These are phyloP conservation scores for Thelephora aurantiotincta DNA, from an alignment of 768 basidiomycete genomes.

Conservation along the genomic window DNA sequence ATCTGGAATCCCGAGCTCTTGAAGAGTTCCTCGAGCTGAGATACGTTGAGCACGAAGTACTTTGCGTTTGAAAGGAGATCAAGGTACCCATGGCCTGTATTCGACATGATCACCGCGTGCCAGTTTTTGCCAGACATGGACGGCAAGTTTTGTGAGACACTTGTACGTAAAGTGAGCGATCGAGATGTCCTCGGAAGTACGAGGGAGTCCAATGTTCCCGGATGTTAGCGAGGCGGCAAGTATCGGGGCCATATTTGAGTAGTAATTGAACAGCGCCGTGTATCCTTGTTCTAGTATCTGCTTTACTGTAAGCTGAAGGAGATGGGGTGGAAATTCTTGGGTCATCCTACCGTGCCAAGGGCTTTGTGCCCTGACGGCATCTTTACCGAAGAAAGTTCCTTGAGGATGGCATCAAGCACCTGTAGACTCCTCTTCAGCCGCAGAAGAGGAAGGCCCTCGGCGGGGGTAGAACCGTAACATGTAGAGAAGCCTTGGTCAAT, in stretches of 20 bases:
- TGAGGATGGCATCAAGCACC: conserved; percentile 49
- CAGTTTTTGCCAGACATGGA: conserved; percentile 52
- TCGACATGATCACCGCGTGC: conserved; percentile 22
- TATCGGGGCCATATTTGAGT: conserved; percentile 35
- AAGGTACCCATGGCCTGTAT: conserved; percentile 40
- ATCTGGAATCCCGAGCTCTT: conserved; percentile 42
- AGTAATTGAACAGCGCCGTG: conserved; percentile 42
- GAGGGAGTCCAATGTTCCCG: conserved; percentile 21
- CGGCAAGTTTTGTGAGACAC: conserved; percentile 49
- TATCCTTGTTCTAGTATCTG: conserved; percentile 46
- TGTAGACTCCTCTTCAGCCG: conserved; percentile 46
- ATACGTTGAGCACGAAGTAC: conserved; percentile 1
- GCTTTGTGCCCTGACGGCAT: conserved; percentile 53
- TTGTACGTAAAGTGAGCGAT: conserved; percentile 65
- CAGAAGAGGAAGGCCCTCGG: conserved; percentile 30
- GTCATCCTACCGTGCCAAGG: conserved; percentile 42
- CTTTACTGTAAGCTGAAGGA: neutral
- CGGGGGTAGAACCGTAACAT: conserved; percentile 27
- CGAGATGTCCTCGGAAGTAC: conserved; percentile 31
- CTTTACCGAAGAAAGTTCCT: conserved; percentile 58
- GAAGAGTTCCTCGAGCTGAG: conserved; percentile 50
- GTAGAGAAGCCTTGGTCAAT: conserved; percentile 40
- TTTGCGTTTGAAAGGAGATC: neutral
- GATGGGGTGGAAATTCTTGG: conserved; percentile 1
- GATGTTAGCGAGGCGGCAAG: conserved; percentile 20